Conservation (phyloP, 768 basidiomycete species). For the Mycena alexandri region DNA sequence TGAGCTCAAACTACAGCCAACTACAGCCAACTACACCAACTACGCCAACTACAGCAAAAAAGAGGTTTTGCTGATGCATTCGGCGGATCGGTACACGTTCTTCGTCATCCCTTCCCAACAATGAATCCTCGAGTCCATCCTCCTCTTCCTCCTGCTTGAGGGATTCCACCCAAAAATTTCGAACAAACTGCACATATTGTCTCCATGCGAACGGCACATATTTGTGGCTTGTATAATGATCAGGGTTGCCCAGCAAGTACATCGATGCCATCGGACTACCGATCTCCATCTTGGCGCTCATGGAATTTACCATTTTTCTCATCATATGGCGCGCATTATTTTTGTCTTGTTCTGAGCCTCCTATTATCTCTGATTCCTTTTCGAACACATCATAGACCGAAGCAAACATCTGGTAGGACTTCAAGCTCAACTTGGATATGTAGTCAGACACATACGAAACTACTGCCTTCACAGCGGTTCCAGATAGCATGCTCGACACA, state of each 20-base stretch:
- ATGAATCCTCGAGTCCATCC: too few species aligned
- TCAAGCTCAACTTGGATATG: neutral
- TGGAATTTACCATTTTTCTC: too few species aligned
- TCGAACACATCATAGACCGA: too few species aligned
- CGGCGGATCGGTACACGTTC: conserved; percentile 33
- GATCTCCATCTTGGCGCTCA: too few species aligned
- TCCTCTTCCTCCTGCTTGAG: neutral
- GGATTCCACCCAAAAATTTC: neutral
- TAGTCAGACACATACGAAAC: conserved; percentile 1
- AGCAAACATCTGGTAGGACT: neutral
- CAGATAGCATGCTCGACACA: neutral
- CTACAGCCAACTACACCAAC: too few species aligned
- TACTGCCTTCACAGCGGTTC: neutral
- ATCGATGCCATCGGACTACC: too few species aligned
- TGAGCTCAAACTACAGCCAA: too few species aligned
- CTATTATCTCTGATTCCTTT: too few species aligned
- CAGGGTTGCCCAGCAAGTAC: neutral
- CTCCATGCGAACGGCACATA: conserved; percentile 44
- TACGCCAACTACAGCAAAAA: too few species aligned
- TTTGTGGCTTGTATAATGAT: conserved; percentile 41
- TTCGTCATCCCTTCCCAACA: conserved; percentile 10
- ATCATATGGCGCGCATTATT: too few species aligned
- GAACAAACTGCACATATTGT: neutral
- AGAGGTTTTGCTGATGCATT: too few species aligned
- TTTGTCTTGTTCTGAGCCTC: too few species aligned